Evolutionary conservation across 1,284 basidiomycete species (phyloP), one percentile per base, ranked within the genome.

Genomic region (Trametes pubescens): DNA sequence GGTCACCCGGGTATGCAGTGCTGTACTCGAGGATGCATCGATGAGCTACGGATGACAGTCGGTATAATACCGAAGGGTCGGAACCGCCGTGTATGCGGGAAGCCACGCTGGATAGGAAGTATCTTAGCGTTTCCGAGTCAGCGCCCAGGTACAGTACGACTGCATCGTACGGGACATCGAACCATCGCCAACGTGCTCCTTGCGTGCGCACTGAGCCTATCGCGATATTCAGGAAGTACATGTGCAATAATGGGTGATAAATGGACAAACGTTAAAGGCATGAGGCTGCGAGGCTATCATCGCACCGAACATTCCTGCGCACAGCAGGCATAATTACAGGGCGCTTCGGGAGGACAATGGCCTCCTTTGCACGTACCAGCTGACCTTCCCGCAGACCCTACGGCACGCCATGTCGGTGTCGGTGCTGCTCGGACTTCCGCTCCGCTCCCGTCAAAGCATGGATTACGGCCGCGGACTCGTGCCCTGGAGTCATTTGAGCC

Each of bases 331-430:
- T 16, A 14, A 54, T 54, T 54, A 22, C 52, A 18, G 24, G 10
- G 43, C 52, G 4, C 43, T 54, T 24, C 18, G 52, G 38, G 52
- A 29, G 22, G 24, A 54, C 52, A 54, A 54, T 54, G 37, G 16
- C 37, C 21, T 18, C 21, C n/a, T 13, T 22, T 16, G 24, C 37
- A 7, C 18, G 38, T 29, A 54, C 52, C 52, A 16, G 52, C 52
- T 54, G 52, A 54, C 52, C 37, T 7, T 5, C 52, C 4, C 40
- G 40, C 40, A 43, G 40, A 16, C 6, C 18, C 16, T n/a, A 43
- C 18, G 32, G 5, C 40, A 34, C 21, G 1, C 24, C 21, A 18
- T 47, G 18, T 21, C 13, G 18, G 44, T 24, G 18, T 21, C n/a
- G 13, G 44, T 38, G 14, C 37, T 13, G 37, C 37, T 11, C 14